Evolutionary conservation across 805 yeast species (phyloP), one percentile per base, ranked within the genome.

Genomic region (Candida palmyrensis): DNA sequence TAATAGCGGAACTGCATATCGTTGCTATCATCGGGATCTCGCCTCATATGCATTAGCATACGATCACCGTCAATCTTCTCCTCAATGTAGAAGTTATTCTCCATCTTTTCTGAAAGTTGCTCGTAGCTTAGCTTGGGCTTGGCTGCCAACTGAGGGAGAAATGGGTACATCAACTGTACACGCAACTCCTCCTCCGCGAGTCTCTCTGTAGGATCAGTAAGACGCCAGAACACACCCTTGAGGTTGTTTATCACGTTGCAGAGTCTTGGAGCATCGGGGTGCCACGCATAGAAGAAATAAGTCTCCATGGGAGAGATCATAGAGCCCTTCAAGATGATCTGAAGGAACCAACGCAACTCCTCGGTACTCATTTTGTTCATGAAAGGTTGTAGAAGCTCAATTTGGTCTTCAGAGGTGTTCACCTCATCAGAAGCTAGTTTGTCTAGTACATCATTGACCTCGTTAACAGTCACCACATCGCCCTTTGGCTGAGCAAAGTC

Each of bases 61-160:
- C 98, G 61, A 54, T 90, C 97, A 3, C 97, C 98, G 55, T 90
- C 97, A 60, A 88, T 71, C 51, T 90, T 90, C 52, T 90, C 97
- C 49, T 90, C 97, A 7, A 90, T 75, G 33, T 68, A 71, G 47
- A 87, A 86, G 27, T 53, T 46, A 22, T 45, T 47, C 13, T 43
- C 47, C 49, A 83, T 61, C 16, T 55, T 60, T 6, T 55, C 47
- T n/a, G 78, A 73, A 14, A 82, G 55, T 3, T 66, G 60, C 2
- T 65, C 68, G 48, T 80, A 77, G 11, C 72, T 59, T 3, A 62
- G 57, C 19, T 62, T 61, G 1, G 78, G 62, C 39, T 77, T 79
- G 22, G 72, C 66, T 1, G 95, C 79, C 14, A 82, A 57, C 57
- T 85, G 95, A 0, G 97, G 96, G 15, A 73, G 69, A 53, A 88